Evolutionary conservation across 1,139 yeast species (phyloP), one percentile per base, ranked within the genome.

Genomic region (Pichia kudriavzevii): DNA sequence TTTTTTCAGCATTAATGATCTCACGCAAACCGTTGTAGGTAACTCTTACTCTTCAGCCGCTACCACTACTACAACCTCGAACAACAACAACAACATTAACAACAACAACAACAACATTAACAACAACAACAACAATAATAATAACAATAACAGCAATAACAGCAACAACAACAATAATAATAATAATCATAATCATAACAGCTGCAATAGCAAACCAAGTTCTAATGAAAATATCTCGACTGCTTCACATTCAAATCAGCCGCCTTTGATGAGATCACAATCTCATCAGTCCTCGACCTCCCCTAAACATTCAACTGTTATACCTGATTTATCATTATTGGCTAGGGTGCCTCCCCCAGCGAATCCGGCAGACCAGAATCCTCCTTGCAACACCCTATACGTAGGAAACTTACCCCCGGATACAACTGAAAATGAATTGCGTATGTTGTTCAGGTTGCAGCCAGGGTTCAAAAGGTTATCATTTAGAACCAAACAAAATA

Each of bases 361-460:
- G 3, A 91, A 91, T 51, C 98, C 98, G 1, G 98, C 98, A 3
- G 98, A 91, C 60, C 98, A 91, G 61, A 91, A 91, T 53, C 98
- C 98, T 8, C 98, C 98, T 7, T 91, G 98, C 63, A 91, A 91
- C 58, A 91, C 98, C 0, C 66, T 91, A 39, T 91, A 91, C 52
- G 98, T 91, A 34, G 98, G 98, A 16, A 91, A 91, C 56, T 69
- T 91, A 50, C 98, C 98, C 4, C 95, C 95, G 9, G 96, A 91
- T 64, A 94, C 97, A 3, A 79, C 94, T 4, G 98, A 91, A 56
- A 83, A 82, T 41, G 98, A 91, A 59, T 71, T 91, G 46, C 76
- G 95, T 47, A 79, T 84, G 21, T 64, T 91, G 44, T 91, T 91
- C 57, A 73, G 93, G 18, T 81, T 87, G 11, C 95, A 91, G 52